A percentile compares a stretch with the other conserved stretches of the same genome.
Conservation (phyloP, 148 eudicot species). For the Pharnaceum exiguum region DNA sequence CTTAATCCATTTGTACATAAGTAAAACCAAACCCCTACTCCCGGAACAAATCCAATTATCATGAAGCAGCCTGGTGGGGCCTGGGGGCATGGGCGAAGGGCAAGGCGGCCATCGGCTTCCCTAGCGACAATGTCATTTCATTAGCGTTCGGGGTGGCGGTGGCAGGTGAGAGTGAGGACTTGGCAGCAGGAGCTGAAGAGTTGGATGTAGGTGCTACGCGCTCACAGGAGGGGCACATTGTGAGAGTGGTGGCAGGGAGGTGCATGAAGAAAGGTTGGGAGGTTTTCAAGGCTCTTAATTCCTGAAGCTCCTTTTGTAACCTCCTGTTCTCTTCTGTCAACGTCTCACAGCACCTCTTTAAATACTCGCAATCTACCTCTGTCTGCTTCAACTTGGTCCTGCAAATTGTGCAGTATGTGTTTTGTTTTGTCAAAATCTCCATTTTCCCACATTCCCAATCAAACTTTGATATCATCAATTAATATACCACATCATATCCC, state of each 20-base stretch:
- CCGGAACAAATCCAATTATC: background rate
- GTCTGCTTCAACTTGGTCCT: conserved; percentile 97
- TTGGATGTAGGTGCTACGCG: conserved; percentile 54
- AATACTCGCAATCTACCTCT: conserved; percentile 90
- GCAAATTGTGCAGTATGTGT: no score
- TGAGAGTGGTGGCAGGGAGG: conserved; percentile 78
- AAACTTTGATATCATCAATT: no score
- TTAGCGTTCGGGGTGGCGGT: background rate
- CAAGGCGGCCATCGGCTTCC: conserved; percentile 20
- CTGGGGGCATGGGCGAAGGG: conserved; percentile 19
- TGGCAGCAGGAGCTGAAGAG: conserved; percentile 13
- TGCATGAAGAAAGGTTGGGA: conserved; percentile 74
- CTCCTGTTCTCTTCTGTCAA: conserved; percentile 87
- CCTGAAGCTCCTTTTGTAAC: conserved; percentile 79
- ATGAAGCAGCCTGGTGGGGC: conserved; percentile 19
- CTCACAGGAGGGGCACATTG: conserved; percentile 94
- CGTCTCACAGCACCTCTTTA: conserved; percentile 79
- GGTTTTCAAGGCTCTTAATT: conserved; percentile 68
- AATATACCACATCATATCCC: no score
- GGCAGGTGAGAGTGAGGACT: background rate
- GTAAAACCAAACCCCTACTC: background rate
- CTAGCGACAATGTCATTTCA: conserved; percentile 14
- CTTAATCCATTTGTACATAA: conserved; percentile 5
- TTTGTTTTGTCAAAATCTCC: background rate
- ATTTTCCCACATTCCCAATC: background rate